Base-by-base conservation (phyloP, 768 basidiomycete species). In the Candolleomyces eurysporus region DNA sequence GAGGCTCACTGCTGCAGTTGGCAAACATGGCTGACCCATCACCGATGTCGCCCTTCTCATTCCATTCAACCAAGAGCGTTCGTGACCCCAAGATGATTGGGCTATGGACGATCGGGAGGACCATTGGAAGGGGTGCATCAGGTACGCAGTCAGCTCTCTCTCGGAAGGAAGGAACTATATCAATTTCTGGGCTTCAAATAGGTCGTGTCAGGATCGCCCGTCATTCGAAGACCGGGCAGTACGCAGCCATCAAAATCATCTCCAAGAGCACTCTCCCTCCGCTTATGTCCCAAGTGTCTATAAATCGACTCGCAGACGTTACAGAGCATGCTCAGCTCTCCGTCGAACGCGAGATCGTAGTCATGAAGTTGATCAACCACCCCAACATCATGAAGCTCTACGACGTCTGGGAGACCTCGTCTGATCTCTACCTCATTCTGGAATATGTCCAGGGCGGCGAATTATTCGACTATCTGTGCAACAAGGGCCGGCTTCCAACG, bases 351-450 rank as follows among this genome's bases (percentile, higher is more conserved):
- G 96, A 98, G 75, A 96, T 97, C 56, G 93, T 96, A 62, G 89
- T 97, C 69, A 96, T 98, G 95, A 98, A 97, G 74, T 86, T 97
- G 63, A 89, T 97, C 66, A 89, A 96, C 64, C 94, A 98, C 70
- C 95, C 95, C 2, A 95, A 96, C 72, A 87, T 98, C 65, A 86
- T 97, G 84, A 89, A 87, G 60, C 84, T 98, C 31, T 96, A 94
- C 77, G 96, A 98, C 70, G 95, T 98, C 64, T 98, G 93, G 94
- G 95, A 98, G 75, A 95, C 94, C 0, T 89, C 89, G 4, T 83
- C 85, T 36, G 88, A 96, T 61, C 84, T 96, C 65, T 97, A 86
- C 72, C 86, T 98, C 62, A 89, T 98, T 67, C 87, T 96, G 67
- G 96, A 98, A 77, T 97, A 96, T 73, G 88, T 96, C 63, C 90